Percentiles rank a stretch among this genome's conserved stretches.
Evolutionary conservation across 768 basidiomycete genomes (phyloP).

Genomic region (Hygrocybe punicea): DNA sequence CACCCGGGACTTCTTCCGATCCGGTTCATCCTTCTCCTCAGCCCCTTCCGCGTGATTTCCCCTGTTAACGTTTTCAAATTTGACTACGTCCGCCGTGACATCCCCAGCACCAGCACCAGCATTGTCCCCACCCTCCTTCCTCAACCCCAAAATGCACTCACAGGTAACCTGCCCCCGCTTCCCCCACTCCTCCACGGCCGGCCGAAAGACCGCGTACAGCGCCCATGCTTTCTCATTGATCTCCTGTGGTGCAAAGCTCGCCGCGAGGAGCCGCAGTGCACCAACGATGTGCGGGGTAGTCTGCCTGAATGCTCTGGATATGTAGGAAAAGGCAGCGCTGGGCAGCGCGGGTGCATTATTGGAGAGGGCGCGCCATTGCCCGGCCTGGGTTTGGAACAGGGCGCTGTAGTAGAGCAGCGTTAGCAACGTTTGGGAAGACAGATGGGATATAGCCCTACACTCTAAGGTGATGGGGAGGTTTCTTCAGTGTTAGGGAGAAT

Average conservation of each 20-base stretch:
- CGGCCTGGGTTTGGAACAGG: conserved; percentile 64
- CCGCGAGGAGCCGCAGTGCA: conserved; percentile 64
- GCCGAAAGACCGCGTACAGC: conserved; percentile 86
- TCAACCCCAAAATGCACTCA: conserved; percentile 59
- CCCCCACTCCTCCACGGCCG: conserved; percentile 80
- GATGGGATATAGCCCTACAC: conserved; percentile 36
- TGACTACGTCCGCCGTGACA: conserved; percentile 14
- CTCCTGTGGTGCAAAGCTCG: conserved; percentile 54
- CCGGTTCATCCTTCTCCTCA: conserved; percentile 23
- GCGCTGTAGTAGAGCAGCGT: conserved; percentile 49
- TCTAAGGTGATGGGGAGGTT: conserved; percentile 23
- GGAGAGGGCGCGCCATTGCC: conserved; percentile 82
- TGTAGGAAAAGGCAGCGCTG: conserved; percentile 75
- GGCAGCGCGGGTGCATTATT: conserved; percentile 69
- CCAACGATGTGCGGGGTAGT: conserved; percentile 76
- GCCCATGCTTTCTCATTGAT: conserved; percentile 67
- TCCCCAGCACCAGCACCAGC: conserved; percentile 12
- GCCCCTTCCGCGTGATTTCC: not conserved
- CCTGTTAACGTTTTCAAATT: conserved; percentile 11
- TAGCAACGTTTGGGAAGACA: conserved; percentile 5
- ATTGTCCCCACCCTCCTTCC: conserved; percentile 34
- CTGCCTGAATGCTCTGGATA: conserved; percentile 75
- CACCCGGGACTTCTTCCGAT: conserved; percentile 41
- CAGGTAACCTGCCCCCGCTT: conserved; percentile 72
- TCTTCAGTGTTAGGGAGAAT: too few relatives aligned